A percentile compares a stretch with the other conserved stretches of the same genome.
These are phyloP conservation scores for Colletotrichum sidae DNA, from an alignment of 2,329 filamentous ascomycete species.

Conservation along the genomic window DNA sequence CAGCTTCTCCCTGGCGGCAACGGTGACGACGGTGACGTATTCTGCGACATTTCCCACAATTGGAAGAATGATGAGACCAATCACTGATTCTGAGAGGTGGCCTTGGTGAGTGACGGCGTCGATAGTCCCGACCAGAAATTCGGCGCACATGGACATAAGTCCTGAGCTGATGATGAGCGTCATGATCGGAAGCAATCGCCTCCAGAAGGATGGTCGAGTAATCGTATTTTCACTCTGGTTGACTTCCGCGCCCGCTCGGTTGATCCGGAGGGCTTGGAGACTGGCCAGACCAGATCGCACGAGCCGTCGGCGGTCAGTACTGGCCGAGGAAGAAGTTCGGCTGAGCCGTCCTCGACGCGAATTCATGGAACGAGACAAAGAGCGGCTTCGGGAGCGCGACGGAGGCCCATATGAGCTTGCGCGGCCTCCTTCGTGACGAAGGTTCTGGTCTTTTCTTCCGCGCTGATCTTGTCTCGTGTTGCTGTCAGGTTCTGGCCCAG, in stretches of 20 bases:
- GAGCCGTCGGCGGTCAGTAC: conserved; percentile 28
- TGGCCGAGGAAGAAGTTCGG: conserved; percentile 39
- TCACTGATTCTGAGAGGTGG: conserved; percentile 66
- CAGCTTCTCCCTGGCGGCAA: conserved; percentile 70
- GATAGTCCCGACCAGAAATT: conserved; percentile 71
- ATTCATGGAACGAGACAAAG: conserved; percentile 42
- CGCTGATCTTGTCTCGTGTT: neutral
- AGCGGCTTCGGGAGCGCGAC: conserved; percentile 40
- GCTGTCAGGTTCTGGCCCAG: conserved; percentile 16
- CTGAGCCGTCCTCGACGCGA: conserved; percentile 40
- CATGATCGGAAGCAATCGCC: conserved; percentile 56
- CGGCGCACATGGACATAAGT: conserved; percentile 69
- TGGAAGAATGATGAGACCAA: conserved; percentile 71
- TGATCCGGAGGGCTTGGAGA: conserved; percentile 30
- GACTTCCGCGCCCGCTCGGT: neutral
- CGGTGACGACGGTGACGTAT: conserved; percentile 71
- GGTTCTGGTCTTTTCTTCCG: neutral
- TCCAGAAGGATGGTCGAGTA: neutral
- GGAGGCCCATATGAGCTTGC: conserved; percentile 39
- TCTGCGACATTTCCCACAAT: conserved; percentile 73
- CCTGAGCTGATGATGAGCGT: conserved; percentile 65
- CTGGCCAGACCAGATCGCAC: conserved; percentile 40
- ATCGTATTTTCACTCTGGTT: neutral
- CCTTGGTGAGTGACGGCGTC: conserved; percentile 62
- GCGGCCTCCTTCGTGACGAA: neutral